These are phyloP conservation scores for Fennellomyces sp. DNA, from an alignment of 371 early-diverging fungal genomes.

Conservation along the genomic window DNA sequence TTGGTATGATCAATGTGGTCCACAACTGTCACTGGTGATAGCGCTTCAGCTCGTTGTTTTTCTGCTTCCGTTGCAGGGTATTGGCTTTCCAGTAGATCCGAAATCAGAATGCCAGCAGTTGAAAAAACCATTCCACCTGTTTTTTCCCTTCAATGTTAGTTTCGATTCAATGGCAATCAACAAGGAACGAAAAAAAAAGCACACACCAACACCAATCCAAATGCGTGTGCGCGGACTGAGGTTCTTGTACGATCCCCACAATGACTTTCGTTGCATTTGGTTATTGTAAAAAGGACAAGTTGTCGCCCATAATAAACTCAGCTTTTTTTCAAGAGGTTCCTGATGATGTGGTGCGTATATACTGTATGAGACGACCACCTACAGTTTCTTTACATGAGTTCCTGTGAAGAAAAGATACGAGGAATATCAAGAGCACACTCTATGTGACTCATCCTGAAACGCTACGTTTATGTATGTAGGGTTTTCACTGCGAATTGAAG, in stretches of 20 bases:
- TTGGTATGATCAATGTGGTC: constrained; percentile 32
- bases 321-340: no score
- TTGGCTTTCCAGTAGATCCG: constrained; percentile 45
- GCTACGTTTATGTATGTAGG: no score
- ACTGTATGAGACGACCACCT: no score
- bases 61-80: constrained; percentile 39
- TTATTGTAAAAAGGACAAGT: neutral
- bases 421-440: no score
- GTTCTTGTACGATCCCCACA: constrained; percentile 53
- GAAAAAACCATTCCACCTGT: constrained; percentile 56
- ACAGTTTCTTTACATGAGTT: no score
- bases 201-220: constrained; percentile 41
- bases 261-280: constrained; percentile 50
- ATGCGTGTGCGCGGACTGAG: constrained; percentile 44
- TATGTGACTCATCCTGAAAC: no score
- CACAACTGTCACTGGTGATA: constrained; percentile 45
- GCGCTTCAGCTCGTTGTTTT: constrained; percentile 31
- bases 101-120: constrained; percentile 40
- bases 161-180: neutral
- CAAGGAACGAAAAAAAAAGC: neutral
- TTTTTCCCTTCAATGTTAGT: no score
- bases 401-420: no score
- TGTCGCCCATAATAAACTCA: no score
- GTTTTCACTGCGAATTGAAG: no score
- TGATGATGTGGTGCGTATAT: no score